phyloP scores from a whole-genome alignment of 2,329 filamentous ascomycete species.

The Nemania diffusa region DNA sequence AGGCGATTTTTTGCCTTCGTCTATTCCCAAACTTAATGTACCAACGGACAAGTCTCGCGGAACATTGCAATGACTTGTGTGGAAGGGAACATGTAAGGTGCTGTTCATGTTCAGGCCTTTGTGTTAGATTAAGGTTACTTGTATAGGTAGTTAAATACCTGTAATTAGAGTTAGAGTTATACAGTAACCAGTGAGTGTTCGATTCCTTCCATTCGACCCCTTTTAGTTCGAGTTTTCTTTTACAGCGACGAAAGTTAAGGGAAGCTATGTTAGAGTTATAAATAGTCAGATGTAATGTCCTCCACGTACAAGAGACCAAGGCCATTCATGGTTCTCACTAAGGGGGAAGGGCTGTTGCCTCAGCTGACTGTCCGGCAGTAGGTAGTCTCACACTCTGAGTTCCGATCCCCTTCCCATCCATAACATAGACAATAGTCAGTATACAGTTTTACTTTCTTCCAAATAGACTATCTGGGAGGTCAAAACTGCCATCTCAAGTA shows the following conservation, averaged over 20 bases:
- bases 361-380: no score
- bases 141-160: background rate
- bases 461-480: no score
- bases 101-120: background rate
- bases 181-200: background rate
- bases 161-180: background rate
- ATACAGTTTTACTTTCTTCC: no score
- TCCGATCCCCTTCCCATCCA: no score
- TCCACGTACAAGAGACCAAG: no score
- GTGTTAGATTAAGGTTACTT: background rate
- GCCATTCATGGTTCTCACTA: no score
- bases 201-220: background rate
- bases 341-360: no score
- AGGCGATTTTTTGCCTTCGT: no score
- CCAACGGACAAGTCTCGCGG: background rate
- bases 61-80: background rate
- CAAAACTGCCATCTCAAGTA: no score
- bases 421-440: no score
- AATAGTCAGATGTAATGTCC: background rate
- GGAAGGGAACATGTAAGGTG: background rate
- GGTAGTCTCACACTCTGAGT: no score
- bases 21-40: no score
- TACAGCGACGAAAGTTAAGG: background rate
- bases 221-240: background rate
- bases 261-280: background rate